phyloP scores from a whole-genome alignment of 2,329 filamentous ascomycete genomes.

The Penicillium griseofulvum region DNA sequence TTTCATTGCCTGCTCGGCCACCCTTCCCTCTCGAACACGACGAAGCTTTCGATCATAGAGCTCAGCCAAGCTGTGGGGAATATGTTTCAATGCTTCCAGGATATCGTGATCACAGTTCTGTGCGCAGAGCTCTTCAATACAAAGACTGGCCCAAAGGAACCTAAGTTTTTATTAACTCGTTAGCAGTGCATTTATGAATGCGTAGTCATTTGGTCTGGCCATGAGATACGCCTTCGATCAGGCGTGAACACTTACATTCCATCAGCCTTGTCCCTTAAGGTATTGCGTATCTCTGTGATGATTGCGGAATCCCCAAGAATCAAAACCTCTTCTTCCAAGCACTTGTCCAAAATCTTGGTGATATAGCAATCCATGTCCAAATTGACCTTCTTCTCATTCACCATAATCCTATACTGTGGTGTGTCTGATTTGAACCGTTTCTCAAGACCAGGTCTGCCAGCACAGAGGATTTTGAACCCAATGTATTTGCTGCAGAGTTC shows the following conservation, averaged over 20 bases:
- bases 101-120: slow-evolving; percentile 16
- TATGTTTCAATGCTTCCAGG: slow-evolving; percentile 7
- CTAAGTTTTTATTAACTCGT: background rate
- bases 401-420: background rate
- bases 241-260: slow-evolving; percentile 4
- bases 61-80: background rate
- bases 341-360: background rate
- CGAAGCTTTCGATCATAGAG: slow-evolving; percentile 1
- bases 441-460: slow-evolving; percentile 16
- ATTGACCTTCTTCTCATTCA: background rate
- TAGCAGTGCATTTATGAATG: background rate
- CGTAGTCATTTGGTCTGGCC: background rate
- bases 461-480: slow-evolving; percentile 15
- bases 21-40: background rate
- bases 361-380: slow-evolving; percentile 13
- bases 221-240: too few species aligned
- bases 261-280: background rate
- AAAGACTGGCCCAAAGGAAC: slow-evolving; percentile 21
- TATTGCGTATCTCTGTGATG: background rate
- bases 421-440: background rate
- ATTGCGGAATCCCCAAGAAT: slow-evolving; percentile 8
- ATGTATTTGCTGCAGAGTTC: background rate
- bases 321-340: background rate
- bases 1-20: background rate
- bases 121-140: slow-evolving; percentile 18